Conservation (phyloP, 2,329 filamentous ascomycete genomes). For the Aaosphaeria pasadenensis region DNA sequence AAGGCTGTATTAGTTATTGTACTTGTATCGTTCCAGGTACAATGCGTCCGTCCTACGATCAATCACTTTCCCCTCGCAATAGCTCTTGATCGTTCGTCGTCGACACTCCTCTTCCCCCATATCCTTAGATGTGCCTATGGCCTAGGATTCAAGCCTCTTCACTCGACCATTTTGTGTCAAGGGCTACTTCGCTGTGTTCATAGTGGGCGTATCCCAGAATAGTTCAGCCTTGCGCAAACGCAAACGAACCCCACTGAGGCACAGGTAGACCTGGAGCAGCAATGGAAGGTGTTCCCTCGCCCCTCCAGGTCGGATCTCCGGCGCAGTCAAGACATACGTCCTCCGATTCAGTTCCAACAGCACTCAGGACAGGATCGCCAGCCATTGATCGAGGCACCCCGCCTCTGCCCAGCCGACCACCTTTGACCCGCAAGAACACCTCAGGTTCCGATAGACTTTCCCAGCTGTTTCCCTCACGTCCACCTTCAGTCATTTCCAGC, state of each 20-base stretch:
- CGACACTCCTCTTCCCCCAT: neutral
- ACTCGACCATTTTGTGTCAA: neutral
- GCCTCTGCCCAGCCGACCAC: slow-evolving; percentile 17
- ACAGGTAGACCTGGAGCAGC: slow-evolving; percentile 1
- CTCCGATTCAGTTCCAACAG: slow-evolving; percentile 19
- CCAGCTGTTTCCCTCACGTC: slow-evolving; percentile 36
- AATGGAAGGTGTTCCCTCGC: slow-evolving; percentile 29
- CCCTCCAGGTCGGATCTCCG: slow-evolving; percentile 29
- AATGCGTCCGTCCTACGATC: too few relatives aligned
- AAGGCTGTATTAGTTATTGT: neutral
- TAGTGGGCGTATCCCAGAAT: neutral
- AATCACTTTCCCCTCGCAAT: too few relatives aligned
- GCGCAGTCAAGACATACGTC: slow-evolving; percentile 14
- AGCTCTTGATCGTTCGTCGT: neutral
- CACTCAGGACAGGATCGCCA: slow-evolving; percentile 30
- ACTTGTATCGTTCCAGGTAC: too few relatives aligned
- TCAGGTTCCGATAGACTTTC: slow-evolving; percentile 33
- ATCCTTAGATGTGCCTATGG: neutral
- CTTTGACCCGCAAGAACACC: slow-evolving; percentile 22
- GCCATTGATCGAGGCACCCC: slow-evolving; percentile 10
- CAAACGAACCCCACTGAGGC: neutral
- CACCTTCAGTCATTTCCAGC: slow-evolving; percentile 23
- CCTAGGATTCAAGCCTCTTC: neutral
- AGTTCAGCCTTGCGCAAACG: neutral
- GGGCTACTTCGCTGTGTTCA: neutral